Conservation (phyloP, 768 basidiomycete species). For the Lactarius akahatsu region DNA sequence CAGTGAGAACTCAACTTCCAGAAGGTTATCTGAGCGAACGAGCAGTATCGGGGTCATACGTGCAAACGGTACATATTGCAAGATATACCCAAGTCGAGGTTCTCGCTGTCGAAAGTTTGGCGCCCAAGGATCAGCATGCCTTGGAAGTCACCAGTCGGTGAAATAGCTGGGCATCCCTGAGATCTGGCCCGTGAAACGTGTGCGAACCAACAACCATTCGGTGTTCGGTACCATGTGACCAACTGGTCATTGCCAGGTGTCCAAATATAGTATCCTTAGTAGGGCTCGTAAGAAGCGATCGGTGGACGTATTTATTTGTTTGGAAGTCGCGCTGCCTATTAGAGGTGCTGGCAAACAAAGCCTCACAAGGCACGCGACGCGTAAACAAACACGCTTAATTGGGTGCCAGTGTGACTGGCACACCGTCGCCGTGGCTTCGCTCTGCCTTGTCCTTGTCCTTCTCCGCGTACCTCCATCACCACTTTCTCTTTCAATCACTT, state of each 20-base stretch:
- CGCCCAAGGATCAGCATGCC: slow-evolving; percentile 50
- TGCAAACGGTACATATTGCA: neutral
- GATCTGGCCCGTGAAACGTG: neutral
- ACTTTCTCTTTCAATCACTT: neutral
- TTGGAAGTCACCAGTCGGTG: slow-evolving; percentile 38
- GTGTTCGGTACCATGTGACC: slow-evolving; percentile 44
- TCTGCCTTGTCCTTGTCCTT: slow-evolving; percentile 9
- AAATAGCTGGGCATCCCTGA: slow-evolving; percentile 39
- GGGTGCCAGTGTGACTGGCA: slow-evolving; percentile 26
- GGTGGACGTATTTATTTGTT: neutral
- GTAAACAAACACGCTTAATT: slow-evolving; percentile 44
- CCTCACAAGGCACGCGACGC: slow-evolving; percentile 43
- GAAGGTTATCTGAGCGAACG: slow-evolving; percentile 40
- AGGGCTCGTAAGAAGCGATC: slow-evolving; percentile 41
- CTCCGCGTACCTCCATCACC: slow-evolving; percentile 32
- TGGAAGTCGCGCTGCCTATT: neutral
- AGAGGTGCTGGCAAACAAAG: slow-evolving; percentile 25
- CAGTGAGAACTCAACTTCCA: slow-evolving; percentile 44
- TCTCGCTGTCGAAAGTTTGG: slow-evolving; percentile 35
- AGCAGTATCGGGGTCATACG: neutral
- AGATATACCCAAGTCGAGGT: slow-evolving; percentile 52
- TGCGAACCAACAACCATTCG: neutral
- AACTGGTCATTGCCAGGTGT: slow-evolving; percentile 36
- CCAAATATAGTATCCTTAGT: slow-evolving; percentile 38
- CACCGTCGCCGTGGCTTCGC: neutral